Conservation (phyloP, 352 stramenopile genomes). For the Phytophthora crassamura region DNA sequence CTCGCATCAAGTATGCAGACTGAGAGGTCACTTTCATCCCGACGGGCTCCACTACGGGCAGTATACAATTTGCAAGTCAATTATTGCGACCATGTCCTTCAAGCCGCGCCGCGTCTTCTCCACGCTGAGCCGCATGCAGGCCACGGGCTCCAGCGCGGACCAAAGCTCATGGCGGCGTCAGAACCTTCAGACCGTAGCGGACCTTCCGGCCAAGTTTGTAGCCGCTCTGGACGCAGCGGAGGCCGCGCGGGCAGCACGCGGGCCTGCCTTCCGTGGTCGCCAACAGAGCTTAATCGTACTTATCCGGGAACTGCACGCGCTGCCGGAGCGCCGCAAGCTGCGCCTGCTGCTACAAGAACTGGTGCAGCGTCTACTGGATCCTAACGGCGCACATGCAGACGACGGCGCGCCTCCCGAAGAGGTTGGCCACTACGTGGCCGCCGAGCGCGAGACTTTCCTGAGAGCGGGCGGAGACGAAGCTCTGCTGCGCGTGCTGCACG, state of each 20-base stretch:
- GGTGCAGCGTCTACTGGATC: conserved; percentile 74
- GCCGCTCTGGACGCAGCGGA: conserved; percentile 55
- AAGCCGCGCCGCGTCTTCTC: conserved; percentile 51
- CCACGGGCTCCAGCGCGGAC: conserved; percentile 46
- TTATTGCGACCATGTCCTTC: background rate
- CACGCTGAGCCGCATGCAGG: conserved; percentile 67
- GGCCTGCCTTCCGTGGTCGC: conserved; percentile 53
- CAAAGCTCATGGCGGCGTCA: too few species aligned
- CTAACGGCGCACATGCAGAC: conserved; percentile 56
- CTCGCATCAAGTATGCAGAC: background rate
- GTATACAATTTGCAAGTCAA: conserved; percentile 5
- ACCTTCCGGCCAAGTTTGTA: conserved; percentile 59
- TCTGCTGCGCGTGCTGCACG: conserved; percentile 75
- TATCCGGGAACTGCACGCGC: conserved; percentile 73
- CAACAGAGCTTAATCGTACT: conserved; percentile 58
- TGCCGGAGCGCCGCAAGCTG: conserved; percentile 68
- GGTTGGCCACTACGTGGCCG: conserved; percentile 43
- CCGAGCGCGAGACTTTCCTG: conserved; percentile 75
- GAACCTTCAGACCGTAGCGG: conserved; percentile 55
- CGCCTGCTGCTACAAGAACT: conserved; percentile 74
- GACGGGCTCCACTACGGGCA: too few species aligned
- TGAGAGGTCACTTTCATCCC: too few species aligned
- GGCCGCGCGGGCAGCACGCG: conserved; percentile 45
- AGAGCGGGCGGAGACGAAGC: conserved; percentile 76
- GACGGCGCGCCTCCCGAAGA: conserved; percentile 12